Evolutionary conservation across 2,329 filamentous ascomycete genomes (phyloP), one percentile per base, ranked within the genome.

Genomic region (Hypoxylon sp.): DNA sequence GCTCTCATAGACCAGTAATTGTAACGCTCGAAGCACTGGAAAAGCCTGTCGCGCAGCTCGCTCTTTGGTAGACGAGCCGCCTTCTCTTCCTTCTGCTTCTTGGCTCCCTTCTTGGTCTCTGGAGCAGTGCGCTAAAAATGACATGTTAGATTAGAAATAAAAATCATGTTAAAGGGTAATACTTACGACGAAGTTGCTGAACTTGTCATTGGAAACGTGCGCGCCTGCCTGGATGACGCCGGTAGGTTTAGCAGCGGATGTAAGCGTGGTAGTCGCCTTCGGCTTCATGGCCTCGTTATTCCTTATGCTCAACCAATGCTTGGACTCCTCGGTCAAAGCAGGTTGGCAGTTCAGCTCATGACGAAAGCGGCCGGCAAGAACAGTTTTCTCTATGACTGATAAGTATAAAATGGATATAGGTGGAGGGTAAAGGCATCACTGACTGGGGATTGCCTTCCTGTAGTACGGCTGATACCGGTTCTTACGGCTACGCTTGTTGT

Each of bases 1-100:
- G 91, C 89, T 76, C 93, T 94, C 85, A 98, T 92, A n/a, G 92
- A 90, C 94, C 95, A 99, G 80, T 96, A 98, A 74, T 91, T 90
- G 84, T 92, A 97, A 75, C 91, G 84, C 62, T 90, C 88, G 88
- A 98, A 99, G 77, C 90, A 91, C 52, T 87, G 82, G 83, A 95
- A 94, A 67, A 99, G 90, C 70, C 89, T 87, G 81, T 98, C 94
- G 81, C 97, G 82, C 69, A 99, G 89, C 75, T 96, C 91, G 84
- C 93, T 91, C 79, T 94, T 90, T 48, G 93, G 90, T 81, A 98
- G 94, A 81, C 96, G 94, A 34, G 93, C 92, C 28, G 93, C 91
- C 67, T 76, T 76, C 67, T 79, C 77, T 49, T 75, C 73, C 60
- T 73, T 73, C 65, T 73, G 72, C 83, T 98, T 98, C 81, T 93